phyloP scores from a whole-genome alignment of 768 basidiomycete species.

The Sutorius australiensis region DNA sequence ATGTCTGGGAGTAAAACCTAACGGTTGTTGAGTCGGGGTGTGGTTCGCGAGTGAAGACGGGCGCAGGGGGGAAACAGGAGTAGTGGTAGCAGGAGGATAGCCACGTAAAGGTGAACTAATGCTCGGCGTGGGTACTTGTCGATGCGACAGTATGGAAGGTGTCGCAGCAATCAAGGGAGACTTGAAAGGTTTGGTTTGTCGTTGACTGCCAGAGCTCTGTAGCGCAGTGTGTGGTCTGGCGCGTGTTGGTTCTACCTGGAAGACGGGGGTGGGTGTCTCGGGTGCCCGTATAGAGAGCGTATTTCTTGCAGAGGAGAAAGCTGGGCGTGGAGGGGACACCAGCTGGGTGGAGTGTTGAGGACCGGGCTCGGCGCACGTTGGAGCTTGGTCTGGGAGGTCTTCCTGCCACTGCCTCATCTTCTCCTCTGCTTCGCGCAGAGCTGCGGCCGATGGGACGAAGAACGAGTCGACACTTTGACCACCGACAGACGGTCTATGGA shows the following conservation, averaged over 20 bases:
- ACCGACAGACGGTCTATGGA: conserved; percentile 15
- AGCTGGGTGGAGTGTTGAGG: conserved; percentile 2
- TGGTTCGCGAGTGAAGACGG: conserved; percentile 25
- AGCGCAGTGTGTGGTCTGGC: conserved; percentile 9
- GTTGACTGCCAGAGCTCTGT: conserved; percentile 10
- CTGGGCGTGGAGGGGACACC: conserved; percentile 24
- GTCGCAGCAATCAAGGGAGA: conserved; percentile 38
- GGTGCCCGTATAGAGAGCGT: conserved; percentile 28
- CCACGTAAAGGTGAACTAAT: conserved; percentile 16
- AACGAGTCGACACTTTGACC: conserved; percentile 24
- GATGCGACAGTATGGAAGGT: conserved; percentile 2
- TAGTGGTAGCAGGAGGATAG: conserved; percentile 1
- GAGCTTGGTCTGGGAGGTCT: conserved; percentile 20
- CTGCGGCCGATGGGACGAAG: conserved; percentile 51
- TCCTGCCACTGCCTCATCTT: conserved; percentile 49
- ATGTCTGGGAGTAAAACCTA: conserved; percentile 23
- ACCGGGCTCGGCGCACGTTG: conserved; percentile 20
- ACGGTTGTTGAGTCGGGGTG: conserved; percentile 13
- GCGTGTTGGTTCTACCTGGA: conserved; percentile 11
- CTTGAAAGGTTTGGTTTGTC: conserved; percentile 40
- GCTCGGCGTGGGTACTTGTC: conserved; percentile 31
- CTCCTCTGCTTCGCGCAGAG: conserved; percentile 52
- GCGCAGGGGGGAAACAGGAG: conserved; percentile 35
- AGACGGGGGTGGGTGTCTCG: conserved; percentile 38
- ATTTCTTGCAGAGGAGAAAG: conserved; percentile 39